These are phyloP conservation scores for Handroanthus guayacan DNA, from an alignment of 257 asterid species.

Conservation along the genomic window DNA sequence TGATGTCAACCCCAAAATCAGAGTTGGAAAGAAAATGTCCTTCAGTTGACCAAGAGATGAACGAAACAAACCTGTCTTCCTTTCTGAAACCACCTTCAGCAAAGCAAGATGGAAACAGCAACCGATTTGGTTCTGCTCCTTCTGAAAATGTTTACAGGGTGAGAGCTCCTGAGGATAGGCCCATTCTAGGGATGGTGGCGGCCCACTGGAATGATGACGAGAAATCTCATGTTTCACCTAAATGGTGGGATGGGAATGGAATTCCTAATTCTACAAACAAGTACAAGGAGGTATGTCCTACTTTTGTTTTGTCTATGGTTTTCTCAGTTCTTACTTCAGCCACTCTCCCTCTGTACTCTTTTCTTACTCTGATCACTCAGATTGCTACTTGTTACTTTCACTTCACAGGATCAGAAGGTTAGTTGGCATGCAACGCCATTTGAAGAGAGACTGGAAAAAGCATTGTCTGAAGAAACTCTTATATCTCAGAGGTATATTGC, in stretches of 20 bases:
- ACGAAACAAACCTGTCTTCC: constrained; percentile 60
- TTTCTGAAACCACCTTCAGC: constrained; percentile 65
- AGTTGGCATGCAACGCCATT: constrained; percentile 98
- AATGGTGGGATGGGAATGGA: constrained; percentile 93
- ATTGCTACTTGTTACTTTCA: constrained; percentile 14
- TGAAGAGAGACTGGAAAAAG: constrained; percentile 96
- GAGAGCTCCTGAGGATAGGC: constrained; percentile 72
- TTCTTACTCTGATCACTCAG: neutral
- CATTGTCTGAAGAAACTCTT: constrained; percentile 78
- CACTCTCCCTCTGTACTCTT: neutral
- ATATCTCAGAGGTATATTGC: constrained; percentile 67
- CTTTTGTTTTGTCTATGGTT: neutral
- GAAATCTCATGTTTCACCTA: constrained; percentile 60
- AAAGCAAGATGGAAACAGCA: constrained; percentile 42
- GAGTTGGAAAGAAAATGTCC: constrained; percentile 35
- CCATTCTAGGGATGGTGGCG: constrained; percentile 92
- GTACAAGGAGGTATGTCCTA: constrained; percentile 79
- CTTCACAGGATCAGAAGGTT: constrained; percentile 76
- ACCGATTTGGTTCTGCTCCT: constrained; percentile 29
- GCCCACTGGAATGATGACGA: constrained; percentile 89
- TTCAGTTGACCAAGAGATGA: constrained; percentile 46
- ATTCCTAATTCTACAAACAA: constrained; percentile 94
- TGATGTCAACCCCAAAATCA: constrained; percentile 35
- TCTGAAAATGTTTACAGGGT: constrained; percentile 40
- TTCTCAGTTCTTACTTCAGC: neutral